These are phyloP conservation scores for Gyromitra esculenta DNA, from an alignment of 2,329 filamentous ascomycete genomes.

Conservation along the genomic window DNA sequence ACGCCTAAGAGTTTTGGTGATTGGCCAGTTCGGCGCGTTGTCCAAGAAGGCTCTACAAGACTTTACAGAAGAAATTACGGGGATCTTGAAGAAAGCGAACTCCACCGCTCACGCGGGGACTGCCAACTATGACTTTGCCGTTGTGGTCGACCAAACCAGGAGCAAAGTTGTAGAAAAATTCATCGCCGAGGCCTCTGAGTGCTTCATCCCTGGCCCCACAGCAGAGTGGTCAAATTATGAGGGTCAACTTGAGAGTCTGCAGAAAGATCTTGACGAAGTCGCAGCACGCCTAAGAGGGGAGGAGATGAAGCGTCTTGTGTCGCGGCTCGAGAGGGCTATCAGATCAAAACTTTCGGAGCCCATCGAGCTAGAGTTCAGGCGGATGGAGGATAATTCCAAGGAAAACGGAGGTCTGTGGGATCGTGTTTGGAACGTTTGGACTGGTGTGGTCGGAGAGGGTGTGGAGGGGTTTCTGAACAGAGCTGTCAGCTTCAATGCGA, in stretches of 20 bases:
- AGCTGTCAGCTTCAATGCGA: conserved; percentile 93
- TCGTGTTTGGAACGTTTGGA: conserved; percentile 88
- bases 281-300: conserved; percentile 87
- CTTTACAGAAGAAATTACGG: conserved; percentile 88
- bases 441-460: conserved; percentile 81
- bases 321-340: conserved; percentile 92
- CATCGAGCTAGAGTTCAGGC: conserved; percentile 93
- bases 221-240: conserved; percentile 88
- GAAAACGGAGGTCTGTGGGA: conserved; percentile 86
- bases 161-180: conserved; percentile 78
- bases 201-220: conserved; percentile 73
- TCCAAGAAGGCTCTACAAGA: conserved; percentile 86
- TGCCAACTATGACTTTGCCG: conserved; percentile 89
- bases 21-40: conserved; percentile 84
- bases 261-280: conserved; percentile 90
- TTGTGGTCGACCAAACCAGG: conserved; percentile 88
- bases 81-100: conserved; percentile 91
- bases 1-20: conserved; percentile 87
- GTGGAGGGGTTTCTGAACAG: conserved; percentile 86
- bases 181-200: conserved; percentile 76
- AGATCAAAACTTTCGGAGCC: conserved; percentile 86
- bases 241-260: conserved; percentile 79
- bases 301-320: conserved; percentile 93
- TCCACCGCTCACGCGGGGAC: conserved; percentile 46
- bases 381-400: conserved; percentile 74